Evolutionary conservation across 345 rosid species (phyloP).

Genomic region (Lenwebbia sp.): DNA sequence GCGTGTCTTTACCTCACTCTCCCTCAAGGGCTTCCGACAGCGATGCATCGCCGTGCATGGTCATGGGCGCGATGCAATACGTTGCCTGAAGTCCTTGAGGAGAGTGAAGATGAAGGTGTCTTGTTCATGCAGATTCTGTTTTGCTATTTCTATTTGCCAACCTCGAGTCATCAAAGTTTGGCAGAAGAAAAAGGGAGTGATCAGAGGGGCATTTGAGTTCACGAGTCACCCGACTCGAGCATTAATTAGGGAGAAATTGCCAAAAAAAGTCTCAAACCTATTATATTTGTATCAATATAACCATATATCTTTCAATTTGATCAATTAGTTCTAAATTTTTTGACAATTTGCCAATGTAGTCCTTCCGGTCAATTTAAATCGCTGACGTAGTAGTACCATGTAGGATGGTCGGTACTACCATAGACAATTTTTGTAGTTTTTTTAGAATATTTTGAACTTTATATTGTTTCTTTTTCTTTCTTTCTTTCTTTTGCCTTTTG

Average conservation of each 20-base stretch:
- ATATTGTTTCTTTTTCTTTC: too few relatives aligned
- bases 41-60: background rate
- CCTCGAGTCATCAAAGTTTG: background rate
- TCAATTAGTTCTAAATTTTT: too few relatives aligned
- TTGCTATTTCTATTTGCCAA: background rate
- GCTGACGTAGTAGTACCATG: too few relatives aligned
- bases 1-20: slow-evolving; percentile 14
- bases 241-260: background rate
- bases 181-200: background rate
- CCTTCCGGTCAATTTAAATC: too few relatives aligned
- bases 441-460: too few relatives aligned
- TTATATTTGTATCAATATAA: too few relatives aligned
- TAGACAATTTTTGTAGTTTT: too few relatives aligned
- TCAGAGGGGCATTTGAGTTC: background rate
- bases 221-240: background rate
- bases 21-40: slow-evolving; percentile 30
- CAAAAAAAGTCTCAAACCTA: too few relatives aligned
- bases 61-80: background rate
- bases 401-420: too few relatives aligned
- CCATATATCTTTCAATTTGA: too few relatives aligned
- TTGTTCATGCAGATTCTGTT: background rate
- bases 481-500: too few relatives aligned
- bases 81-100: slow-evolving; percentile 3
- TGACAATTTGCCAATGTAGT: too few relatives aligned
- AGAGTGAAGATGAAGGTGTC: slow-evolving; percentile 9